phyloP scores from a whole-genome alignment of 192 early-diverging fungal genomes.

The Thoreauomyces humboldtii region DNA sequence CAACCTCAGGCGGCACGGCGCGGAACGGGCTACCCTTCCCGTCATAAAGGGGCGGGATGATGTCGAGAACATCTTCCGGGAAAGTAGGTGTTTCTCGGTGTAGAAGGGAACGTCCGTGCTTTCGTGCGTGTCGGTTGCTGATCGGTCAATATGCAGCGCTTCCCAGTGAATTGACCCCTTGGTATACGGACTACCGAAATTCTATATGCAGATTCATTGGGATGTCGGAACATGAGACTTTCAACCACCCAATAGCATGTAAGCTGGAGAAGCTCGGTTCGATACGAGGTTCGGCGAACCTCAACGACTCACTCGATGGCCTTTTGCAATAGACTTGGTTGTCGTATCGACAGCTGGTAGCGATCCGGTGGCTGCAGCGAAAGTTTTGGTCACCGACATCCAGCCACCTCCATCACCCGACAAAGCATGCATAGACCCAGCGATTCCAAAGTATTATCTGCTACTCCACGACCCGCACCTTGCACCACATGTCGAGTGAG shows the following conservation, averaged over 20 bases:
- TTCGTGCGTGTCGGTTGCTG: not conserved
- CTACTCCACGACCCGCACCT: constrained; percentile 77
- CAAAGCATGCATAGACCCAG: constrained; percentile 74
- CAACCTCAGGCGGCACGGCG: constrained; percentile 18
- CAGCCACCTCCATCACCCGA: constrained; percentile 51
- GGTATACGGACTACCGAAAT: constrained; percentile 78
- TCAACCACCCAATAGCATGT: constrained; percentile 92
- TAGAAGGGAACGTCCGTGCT: not conserved
- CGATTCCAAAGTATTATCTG: constrained; percentile 77
- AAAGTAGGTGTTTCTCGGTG: constrained; percentile 26
- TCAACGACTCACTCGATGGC: not conserved
- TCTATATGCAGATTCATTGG: constrained; percentile 59
- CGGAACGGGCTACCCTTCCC: constrained; percentile 32
- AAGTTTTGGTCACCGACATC: constrained; percentile 29
- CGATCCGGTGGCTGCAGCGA: constrained; percentile 71
- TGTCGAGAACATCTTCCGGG: constrained; percentile 48
- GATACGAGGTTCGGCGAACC: not conserved
- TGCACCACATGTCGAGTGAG: constrained; percentile 20
- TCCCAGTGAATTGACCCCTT: constrained; percentile 66
- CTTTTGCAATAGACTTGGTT: constrained; percentile 35
- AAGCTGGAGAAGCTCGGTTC: too few species aligned
- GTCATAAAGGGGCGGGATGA: constrained; percentile 39
- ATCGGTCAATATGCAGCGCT: constrained; percentile 35
- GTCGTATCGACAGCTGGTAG: constrained; percentile 66
- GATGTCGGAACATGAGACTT: constrained; percentile 86